phyloP scores from a whole-genome alignment of 1,284 basidiomycete genomes.

The Agaricales sp. region DNA sequence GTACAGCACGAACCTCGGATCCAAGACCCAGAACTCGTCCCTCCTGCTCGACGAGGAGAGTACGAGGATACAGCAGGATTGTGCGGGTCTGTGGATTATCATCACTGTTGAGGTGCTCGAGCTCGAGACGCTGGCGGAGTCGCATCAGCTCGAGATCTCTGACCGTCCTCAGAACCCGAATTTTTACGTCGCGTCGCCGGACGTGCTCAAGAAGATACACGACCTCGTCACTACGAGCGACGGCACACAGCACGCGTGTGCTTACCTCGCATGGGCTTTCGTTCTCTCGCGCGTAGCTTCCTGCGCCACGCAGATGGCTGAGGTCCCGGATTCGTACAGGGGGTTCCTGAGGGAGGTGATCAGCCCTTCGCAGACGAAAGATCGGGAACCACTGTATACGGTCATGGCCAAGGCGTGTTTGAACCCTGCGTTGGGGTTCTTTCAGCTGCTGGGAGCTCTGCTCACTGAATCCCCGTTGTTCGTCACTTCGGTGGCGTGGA shows the following conservation, averaged over 20 bases:
- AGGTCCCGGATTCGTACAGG: slow-evolving; percentile 42
- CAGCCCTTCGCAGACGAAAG: slow-evolving; percentile 37
- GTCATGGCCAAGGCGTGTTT: slow-evolving; percentile 48
- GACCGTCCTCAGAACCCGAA: slow-evolving; percentile 32
- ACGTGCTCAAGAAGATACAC: slow-evolving; percentile 49
- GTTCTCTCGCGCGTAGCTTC: slow-evolving; percentile 53
- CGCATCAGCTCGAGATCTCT: slow-evolving; percentile 40
- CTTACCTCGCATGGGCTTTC: slow-evolving; percentile 73
- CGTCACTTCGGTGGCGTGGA: slow-evolving; percentile 61
- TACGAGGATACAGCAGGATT: slow-evolving; percentile 51
- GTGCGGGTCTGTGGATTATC: slow-evolving; percentile 65
- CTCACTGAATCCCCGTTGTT: slow-evolving; percentile 64
- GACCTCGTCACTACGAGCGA: slow-evolving; percentile 47
- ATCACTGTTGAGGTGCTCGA: slow-evolving; percentile 75
- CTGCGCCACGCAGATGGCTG: slow-evolving; percentile 31
- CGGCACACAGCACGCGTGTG: slow-evolving; percentile 53
- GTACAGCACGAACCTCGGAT: slow-evolving; percentile 59
- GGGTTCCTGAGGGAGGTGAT: slow-evolving; percentile 40
- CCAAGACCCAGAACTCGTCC: slow-evolving; percentile 52
- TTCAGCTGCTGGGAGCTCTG: slow-evolving; percentile 42
- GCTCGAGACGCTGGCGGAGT: slow-evolving; percentile 62
- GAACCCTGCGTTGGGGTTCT: slow-evolving; percentile 43
- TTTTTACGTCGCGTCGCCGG: slow-evolving; percentile 49
- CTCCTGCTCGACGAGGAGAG: slow-evolving; percentile 72
- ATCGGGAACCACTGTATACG: slow-evolving; percentile 39